A percentile compares a stretch with the other conserved stretches of the same genome.
Conservation (phyloP, 2,329 filamentous ascomycete genomes). For the Calonectria crousiana region DNA sequence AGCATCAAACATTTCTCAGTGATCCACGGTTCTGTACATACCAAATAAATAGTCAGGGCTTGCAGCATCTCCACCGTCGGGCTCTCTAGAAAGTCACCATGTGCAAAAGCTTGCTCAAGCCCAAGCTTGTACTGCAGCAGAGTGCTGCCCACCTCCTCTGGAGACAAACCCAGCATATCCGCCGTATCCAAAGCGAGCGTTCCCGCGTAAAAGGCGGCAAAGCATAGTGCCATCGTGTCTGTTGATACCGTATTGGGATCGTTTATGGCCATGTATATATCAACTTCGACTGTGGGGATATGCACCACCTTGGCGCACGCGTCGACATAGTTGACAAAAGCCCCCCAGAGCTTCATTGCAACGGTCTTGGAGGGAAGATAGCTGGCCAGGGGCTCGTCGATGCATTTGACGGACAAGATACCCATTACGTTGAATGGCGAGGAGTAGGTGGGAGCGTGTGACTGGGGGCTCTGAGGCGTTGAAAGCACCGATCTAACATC, state of each 20-base stretch:
- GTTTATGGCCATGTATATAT: conserved; percentile 47
- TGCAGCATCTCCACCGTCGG: conserved; percentile 52
- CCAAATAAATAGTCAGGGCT: conserved; percentile 53
- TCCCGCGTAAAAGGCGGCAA: conserved; percentile 63
- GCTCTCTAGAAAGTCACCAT: conserved; percentile 54
- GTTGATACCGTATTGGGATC: conserved; percentile 42
- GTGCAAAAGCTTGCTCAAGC: conserved; percentile 53
- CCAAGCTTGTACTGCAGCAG: conserved; percentile 48
- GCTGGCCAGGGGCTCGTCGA: conserved; percentile 26
- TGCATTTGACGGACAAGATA: conserved; percentile 44
- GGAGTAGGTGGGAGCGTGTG: neutral
- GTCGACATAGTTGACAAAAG: conserved; percentile 47
- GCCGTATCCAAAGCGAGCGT: conserved; percentile 53
- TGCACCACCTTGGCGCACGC: conserved; percentile 45
- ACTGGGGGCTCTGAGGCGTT: neutral
- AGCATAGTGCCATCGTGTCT: conserved; percentile 54
- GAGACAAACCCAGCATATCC: conserved; percentile 49
- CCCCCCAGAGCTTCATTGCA: conserved; percentile 49
- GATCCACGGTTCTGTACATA: conserved; percentile 29
- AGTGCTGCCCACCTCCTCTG: conserved; percentile 35
- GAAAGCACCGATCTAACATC: neutral
- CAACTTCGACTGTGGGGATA: conserved; percentile 47
- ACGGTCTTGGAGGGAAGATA: conserved; percentile 42
- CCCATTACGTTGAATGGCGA: conserved; percentile 50
- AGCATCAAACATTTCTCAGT: neutral